Percentiles rank a stretch among this genome's conserved stretches.
Evolutionary conservation across 1,284 basidiomycete species (phyloP).

Genomic region (Leccinum angustisporum): DNA sequence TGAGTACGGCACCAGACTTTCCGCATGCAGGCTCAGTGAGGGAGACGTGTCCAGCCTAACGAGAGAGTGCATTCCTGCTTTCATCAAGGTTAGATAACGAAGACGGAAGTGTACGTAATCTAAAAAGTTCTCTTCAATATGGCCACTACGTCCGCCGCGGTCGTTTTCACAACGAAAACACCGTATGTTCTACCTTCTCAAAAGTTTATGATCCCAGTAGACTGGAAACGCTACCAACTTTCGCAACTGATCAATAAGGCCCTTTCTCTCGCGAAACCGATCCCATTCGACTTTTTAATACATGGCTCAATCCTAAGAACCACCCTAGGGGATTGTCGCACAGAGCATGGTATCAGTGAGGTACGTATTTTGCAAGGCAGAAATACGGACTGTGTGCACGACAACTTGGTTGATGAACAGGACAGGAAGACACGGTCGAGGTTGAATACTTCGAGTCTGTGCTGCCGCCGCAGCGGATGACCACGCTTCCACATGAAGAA

Average conservation of each 20-base stretch:
- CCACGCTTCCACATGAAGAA: conserved; percentile 85
- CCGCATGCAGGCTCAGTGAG: background rate
- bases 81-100: background rate
- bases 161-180: conserved; percentile 81
- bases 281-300: conserved; percentile 95
- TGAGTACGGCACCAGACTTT: background rate
- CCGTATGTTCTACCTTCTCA: conserved; percentile 82
- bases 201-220: conserved; percentile 91
- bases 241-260: conserved; percentile 98
- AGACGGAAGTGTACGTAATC: background rate
- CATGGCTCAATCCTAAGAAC: conserved; percentile 79
- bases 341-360: conserved; percentile 23
- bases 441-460: conserved; percentile 94
- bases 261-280: conserved; percentile 66
- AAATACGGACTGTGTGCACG: background rate
- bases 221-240: conserved; percentile 94
- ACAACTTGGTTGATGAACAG: conserved; percentile 18
- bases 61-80: background rate
- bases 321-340: conserved; percentile 67
- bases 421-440: conserved; percentile 83
- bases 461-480: conserved; percentile 84
- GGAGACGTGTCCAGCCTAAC: background rate
- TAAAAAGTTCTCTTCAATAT: background rate
- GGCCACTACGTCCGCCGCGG: conserved; percentile 39
- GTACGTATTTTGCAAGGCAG: conserved; percentile 11